Evolutionary conservation across 208 protist species (phyloP).

Genomic region (Leishmania mexicana): DNA sequence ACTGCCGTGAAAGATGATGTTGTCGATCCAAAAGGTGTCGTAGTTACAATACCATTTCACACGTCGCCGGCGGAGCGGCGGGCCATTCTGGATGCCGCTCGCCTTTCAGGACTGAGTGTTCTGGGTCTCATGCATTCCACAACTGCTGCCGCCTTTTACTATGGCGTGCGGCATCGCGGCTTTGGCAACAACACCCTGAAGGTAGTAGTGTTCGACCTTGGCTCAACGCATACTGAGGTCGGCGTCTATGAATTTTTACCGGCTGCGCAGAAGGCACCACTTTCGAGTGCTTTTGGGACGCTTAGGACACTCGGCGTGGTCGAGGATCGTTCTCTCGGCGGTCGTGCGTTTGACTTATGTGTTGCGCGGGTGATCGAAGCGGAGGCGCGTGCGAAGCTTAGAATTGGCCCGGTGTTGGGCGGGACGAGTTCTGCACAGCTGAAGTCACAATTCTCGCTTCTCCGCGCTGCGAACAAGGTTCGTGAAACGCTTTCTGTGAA

Average conservation of each 20-base stretch:
- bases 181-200: conserved; percentile 73
- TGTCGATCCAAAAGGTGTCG: conserved; percentile 57
- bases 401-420: conserved; percentile 60
- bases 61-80: conserved; percentile 78
- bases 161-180: conserved; percentile 79
- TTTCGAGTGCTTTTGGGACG: conserved; percentile 66
- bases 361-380: conserved; percentile 88
- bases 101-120: conserved; percentile 79
- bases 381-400: conserved; percentile 77
- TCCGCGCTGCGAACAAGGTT: conserved; percentile 87
- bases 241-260: conserved; percentile 88
- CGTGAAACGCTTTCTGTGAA: conserved; percentile 94
- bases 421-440: conserved; percentile 36
- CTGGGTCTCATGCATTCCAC: conserved; percentile 92
- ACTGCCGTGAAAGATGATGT: conserved; percentile 63
- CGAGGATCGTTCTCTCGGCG: conserved; percentile 82
- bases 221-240: conserved; percentile 84
- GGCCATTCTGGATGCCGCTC: conserved; percentile 89
- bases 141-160: conserved; percentile 90
- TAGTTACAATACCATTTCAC: conserved; percentile 92
- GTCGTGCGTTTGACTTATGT: conserved; percentile 90
- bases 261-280: conserved; percentile 26
- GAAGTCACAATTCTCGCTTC: conserved; percentile 91
- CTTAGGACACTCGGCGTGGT: conserved; percentile 73
- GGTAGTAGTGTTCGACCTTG: conserved; percentile 90